phyloP scores from a whole-genome alignment of 1,139 yeast genomes.

The Meyerozyma sp. region DNA sequence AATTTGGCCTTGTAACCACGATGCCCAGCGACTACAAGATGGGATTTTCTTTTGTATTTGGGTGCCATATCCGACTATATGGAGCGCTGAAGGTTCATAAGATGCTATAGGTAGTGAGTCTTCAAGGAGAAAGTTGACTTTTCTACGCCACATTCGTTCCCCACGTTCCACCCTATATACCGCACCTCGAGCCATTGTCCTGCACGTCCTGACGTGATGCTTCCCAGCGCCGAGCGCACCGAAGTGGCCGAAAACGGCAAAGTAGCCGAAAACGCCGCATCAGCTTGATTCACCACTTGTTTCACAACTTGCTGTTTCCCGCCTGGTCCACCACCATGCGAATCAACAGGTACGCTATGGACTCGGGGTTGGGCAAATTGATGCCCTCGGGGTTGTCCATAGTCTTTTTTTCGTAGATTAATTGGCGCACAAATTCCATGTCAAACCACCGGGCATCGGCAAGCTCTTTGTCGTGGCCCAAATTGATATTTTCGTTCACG shows the following conservation, averaged over 20 bases:
- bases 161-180: neutral
- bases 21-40: conserved; percentile 33
- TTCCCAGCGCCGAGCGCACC: no score
- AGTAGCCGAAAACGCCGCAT: no score
- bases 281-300: no score
- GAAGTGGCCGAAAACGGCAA: no score
- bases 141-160: neutral
- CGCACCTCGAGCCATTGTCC: no score
- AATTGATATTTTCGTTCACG: conserved; percentile 51
- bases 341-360: conserved; percentile 39
- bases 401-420: conserved; percentile 29
- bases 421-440: conserved; percentile 41
- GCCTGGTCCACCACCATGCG: conserved; percentile 41
- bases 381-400: conserved; percentile 36
- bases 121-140: neutral
- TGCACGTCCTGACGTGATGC: neutral
- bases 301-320: conserved; percentile 8
- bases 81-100: no score
- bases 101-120: no score
- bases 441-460: conserved; percentile 84
- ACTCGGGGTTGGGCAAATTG: conserved; percentile 34
- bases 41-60: no score
- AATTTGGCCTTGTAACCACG: conserved; percentile 53
- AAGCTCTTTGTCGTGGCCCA: conserved; percentile 81
- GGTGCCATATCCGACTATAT: no score